A percentile compares a stretch with the other conserved stretches of the same genome.
Conservation (phyloP, 345 rosid species). For the Conringia planisiliqua region DNA sequence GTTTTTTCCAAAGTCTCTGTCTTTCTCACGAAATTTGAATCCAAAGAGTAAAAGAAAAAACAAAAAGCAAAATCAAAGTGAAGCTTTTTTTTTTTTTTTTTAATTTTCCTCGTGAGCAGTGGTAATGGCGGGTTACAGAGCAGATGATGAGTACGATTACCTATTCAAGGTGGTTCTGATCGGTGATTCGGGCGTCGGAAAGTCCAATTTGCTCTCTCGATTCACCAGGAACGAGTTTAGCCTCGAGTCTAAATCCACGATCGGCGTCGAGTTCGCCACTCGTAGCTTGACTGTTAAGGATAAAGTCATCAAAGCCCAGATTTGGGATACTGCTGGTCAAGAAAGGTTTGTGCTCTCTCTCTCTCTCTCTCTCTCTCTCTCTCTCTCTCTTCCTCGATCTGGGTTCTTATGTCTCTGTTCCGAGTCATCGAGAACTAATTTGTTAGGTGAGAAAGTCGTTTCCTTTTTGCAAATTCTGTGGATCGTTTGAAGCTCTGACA, state of each 20-base stretch:
- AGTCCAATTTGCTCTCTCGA: constrained; percentile 87
- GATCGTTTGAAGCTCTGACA: neutral
- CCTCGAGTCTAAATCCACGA: constrained; percentile 90
- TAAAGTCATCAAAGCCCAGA: constrained; percentile 91
- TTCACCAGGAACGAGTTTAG: constrained; percentile 94
- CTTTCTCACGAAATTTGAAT: constrained; percentile 22
- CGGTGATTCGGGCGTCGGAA: constrained; percentile 94
- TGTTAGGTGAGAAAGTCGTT: neutral
- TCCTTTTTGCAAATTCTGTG: neutral
- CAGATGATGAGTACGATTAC: constrained; percentile 95
- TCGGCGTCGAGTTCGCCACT: constrained; percentile 95
- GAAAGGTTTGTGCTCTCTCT: constrained; percentile 50
- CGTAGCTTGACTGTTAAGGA: constrained; percentile 84
- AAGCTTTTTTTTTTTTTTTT: neutral
- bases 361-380: neutral
- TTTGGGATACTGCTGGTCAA: constrained; percentile 99
- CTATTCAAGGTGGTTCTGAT: constrained; percentile 84
- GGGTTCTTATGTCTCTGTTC: no score
- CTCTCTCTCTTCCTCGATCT: neutral
- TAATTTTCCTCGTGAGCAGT: neutral
- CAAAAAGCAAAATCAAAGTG: neutral
- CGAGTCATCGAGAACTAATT: neutral
- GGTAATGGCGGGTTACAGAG: constrained; percentile 81
- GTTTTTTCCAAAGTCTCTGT: constrained; percentile 7
- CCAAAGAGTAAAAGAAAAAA: constrained; percentile 1